Evolutionary conservation across 306 rosid species (phyloP).

Genomic region (Acacia melanoxylon): DNA sequence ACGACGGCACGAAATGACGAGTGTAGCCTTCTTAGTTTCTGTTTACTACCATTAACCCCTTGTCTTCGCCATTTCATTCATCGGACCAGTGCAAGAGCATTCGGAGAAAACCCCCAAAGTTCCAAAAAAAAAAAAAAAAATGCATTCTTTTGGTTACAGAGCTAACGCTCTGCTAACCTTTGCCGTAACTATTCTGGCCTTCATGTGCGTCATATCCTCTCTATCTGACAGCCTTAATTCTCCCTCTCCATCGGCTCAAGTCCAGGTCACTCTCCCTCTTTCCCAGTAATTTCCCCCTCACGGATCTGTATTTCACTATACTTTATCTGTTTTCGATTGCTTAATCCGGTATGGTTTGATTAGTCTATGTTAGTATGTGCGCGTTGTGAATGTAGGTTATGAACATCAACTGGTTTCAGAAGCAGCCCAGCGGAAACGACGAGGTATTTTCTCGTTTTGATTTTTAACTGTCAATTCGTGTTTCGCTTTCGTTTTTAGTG

Average conservation of each 20-base stretch:
- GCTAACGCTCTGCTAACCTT: conserved; percentile 85
- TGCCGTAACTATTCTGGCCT: conserved; percentile 77
- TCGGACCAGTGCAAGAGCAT: background rate
- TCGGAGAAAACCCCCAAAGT: background rate
- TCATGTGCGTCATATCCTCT: conserved; percentile 80
- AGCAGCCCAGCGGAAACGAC: conserved; percentile 87
- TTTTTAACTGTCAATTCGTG: background rate
- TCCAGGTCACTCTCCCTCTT: conserved; percentile 56
- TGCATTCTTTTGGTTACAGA: conserved; percentile 91
- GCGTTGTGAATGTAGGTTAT: conserved; percentile 48
- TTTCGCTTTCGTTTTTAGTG: background rate
- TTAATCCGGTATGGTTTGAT: conserved; percentile 24
- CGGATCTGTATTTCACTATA: conserved; percentile 33
- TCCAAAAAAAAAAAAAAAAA: conserved; percentile 3
- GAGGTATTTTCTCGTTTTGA: conserved; percentile 50
- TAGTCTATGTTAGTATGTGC: background rate
- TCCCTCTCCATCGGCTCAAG: conserved; percentile 68
- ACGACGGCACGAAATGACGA: background rate
- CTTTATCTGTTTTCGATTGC: background rate
- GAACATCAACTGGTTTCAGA: conserved; percentile 85
- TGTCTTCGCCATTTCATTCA: background rate
- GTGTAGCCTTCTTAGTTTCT: background rate
- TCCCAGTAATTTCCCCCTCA: background rate
- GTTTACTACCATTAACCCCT: background rate
- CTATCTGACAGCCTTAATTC: conserved; percentile 67